Percentiles rank a stretch among this genome's conserved stretches.
These are phyloP conservation scores for Sideroxylon spinosum DNA, from an alignment of 179 eudicot species.

Conservation along the genomic window DNA sequence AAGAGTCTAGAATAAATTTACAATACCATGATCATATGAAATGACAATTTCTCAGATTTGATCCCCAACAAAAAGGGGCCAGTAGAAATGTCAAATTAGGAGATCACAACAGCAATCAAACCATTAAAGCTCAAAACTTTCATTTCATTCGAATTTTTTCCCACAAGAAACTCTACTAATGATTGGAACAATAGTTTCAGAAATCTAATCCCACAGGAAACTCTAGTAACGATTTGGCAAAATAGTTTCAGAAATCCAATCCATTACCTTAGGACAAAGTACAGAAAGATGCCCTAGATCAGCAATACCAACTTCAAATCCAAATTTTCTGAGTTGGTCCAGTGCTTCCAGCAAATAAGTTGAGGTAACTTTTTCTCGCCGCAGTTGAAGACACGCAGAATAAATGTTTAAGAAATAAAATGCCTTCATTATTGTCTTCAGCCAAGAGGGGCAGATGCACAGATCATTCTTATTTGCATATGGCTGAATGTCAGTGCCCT, in stretches of 20 bases:
- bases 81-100: neutral
- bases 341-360: slow-evolving; percentile 45
- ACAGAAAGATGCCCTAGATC: slow-evolving; percentile 62
- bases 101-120: slow-evolving; percentile 7
- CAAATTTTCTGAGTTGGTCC: slow-evolving; percentile 47
- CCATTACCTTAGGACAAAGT: slow-evolving; percentile 74
- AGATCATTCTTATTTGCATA: slow-evolving; percentile 19
- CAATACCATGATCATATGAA: neutral
- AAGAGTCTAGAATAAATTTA: neutral
- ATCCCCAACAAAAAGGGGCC: neutral
- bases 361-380: slow-evolving; percentile 35
- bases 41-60: neutral
- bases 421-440: slow-evolving; percentile 49
- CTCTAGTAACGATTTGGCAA: neutral
- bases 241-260: neutral
- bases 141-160: neutral
- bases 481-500: slow-evolving; percentile 15
- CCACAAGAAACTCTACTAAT: neutral
- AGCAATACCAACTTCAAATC: slow-evolving; percentile 41
- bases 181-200: neutral
- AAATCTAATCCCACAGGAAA: neutral
- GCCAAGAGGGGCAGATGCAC: slow-evolving; percentile 76
- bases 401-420: slow-evolving; percentile 63
- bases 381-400: slow-evolving; percentile 46
- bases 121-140: neutral